phyloP scores from a whole-genome alignment of 2,329 filamentous ascomycete species.

The Aphanocladium album region DNA sequence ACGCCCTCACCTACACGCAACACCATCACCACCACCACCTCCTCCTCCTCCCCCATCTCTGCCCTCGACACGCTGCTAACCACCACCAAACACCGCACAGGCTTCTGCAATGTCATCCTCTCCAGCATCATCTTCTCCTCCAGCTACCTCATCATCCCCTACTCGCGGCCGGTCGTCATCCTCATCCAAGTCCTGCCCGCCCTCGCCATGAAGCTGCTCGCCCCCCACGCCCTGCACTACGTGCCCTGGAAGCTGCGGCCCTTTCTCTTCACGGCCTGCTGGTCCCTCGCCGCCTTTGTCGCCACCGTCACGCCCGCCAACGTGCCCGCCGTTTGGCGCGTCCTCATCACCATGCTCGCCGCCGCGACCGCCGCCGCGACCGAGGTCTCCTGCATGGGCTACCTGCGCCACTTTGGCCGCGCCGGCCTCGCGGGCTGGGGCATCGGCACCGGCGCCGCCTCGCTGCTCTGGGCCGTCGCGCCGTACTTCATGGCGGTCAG shows the following conservation, averaged over 20 bases:
- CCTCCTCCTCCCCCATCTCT: too few species aligned
- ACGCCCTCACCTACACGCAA: not conserved
- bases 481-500: constrained; percentile 27
- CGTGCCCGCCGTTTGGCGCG: constrained; percentile 25
- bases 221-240: constrained; percentile 25
- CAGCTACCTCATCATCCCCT: constrained; percentile 32
- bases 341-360: constrained; percentile 25
- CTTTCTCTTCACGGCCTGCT: constrained; percentile 22
- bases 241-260: constrained; percentile 25
- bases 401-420: constrained; percentile 25
- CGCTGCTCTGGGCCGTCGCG: constrained; percentile 23
- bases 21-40: too few species aligned
- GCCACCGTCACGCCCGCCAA: constrained; percentile 28
- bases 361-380: constrained; percentile 25
- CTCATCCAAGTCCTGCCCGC: constrained; percentile 28
- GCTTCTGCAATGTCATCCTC: constrained; percentile 26
- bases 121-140: constrained; percentile 27
- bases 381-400: constrained; percentile 29
- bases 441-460: constrained; percentile 27
- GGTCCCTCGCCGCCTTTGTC: constrained; percentile 25
- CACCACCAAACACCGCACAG: constrained; percentile 16
- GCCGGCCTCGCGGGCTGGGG: constrained; percentile 32
- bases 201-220: constrained; percentile 23
- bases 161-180: constrained; percentile 26
- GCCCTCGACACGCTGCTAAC: not conserved